Conservation (phyloP, 805 yeast genomes). For the Lachancea kluyveri region DNA sequence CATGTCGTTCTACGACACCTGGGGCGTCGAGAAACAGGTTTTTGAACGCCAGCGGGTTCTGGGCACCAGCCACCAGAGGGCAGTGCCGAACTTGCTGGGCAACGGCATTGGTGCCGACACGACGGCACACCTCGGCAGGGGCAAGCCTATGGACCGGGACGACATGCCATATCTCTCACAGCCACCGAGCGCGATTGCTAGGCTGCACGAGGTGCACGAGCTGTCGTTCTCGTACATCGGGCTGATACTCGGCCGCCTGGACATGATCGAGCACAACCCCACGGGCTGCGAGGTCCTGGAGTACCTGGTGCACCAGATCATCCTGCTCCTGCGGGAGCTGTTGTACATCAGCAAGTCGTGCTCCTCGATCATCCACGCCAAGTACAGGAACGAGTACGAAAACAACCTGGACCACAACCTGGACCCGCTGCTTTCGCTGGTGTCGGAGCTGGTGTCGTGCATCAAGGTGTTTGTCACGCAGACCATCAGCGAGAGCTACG, state of each 20-base stretch:
- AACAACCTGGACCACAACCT: slow-evolving; percentile 36
- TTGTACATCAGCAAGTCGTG: slow-evolving; percentile 51
- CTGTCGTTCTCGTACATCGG: slow-evolving; percentile 56
- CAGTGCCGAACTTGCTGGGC: no score
- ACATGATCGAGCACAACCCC: slow-evolving; percentile 67
- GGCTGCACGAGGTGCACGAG: slow-evolving; percentile 60
- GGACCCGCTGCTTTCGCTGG: slow-evolving; percentile 52
- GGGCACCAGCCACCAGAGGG: not conserved
- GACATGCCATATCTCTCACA: slow-evolving; percentile 40
- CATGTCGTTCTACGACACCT: slow-evolving; percentile 56
- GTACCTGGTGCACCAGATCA: slow-evolving; percentile 60
- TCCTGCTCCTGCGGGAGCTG: slow-evolving; percentile 56
- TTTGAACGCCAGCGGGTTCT: slow-evolving; percentile 29
- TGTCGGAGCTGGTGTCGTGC: slow-evolving; percentile 57
- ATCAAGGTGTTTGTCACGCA: slow-evolving; percentile 57
- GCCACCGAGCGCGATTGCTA: slow-evolving; percentile 57
- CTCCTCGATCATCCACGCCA: slow-evolving; percentile 29
- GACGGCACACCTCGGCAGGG: no score
- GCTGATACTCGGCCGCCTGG: slow-evolving; percentile 67
- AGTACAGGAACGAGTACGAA: slow-evolving; percentile 24
- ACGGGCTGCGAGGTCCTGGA: slow-evolving; percentile 65
- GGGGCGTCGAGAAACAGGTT: slow-evolving; percentile 59
- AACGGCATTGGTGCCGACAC: no score
- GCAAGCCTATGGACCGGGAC: no score
- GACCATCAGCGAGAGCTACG: slow-evolving; percentile 38